Percentiles rank a stretch among this genome's conserved stretches.
Conservation (phyloP, 179 eudicot species). For the Silene vulgaris region DNA sequence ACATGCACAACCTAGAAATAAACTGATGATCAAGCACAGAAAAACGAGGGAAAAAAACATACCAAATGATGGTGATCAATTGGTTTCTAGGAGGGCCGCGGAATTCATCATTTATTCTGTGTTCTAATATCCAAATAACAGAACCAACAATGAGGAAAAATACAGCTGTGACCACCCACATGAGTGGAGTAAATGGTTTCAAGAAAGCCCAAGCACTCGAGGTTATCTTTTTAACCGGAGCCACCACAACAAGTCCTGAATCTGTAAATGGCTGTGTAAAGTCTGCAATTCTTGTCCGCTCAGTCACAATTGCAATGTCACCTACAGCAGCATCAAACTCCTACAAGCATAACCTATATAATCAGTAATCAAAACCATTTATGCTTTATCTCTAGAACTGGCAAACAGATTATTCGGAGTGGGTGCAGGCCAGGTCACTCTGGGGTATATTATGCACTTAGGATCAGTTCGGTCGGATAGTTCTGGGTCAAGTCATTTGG, state of each 20-base stretch:
- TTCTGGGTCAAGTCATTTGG: too few species aligned
- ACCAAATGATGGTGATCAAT: constrained; percentile 60
- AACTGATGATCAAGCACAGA: neutral
- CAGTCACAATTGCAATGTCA: constrained; percentile 69
- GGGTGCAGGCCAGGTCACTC: too few species aligned
- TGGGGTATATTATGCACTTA: too few species aligned
- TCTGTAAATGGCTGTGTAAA: constrained; percentile 76
- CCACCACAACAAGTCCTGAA: constrained; percentile 71
- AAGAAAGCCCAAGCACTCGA: constrained; percentile 64
- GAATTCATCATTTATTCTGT: constrained; percentile 65
- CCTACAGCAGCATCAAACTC: constrained; percentile 84
- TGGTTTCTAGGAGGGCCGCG: constrained; percentile 70
- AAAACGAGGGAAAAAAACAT: constrained; percentile 21
- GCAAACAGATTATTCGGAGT: too few species aligned
- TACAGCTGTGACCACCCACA: constrained; percentile 67
- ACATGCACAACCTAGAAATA: constrained; percentile 5
- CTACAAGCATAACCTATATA: constrained; percentile 27
- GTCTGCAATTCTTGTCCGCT: constrained; percentile 59
- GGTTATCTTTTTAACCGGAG: constrained; percentile 42
- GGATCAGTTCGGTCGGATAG: too few species aligned
- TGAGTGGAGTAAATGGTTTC: constrained; percentile 57
- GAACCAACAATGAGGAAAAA: constrained; percentile 58
- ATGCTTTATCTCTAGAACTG: neutral
- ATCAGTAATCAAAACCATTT: neutral
- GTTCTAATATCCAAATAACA: constrained; percentile 76